Conservation (phyloP, 148 eudicot genomes). For the Gaultheria prostrata region DNA sequence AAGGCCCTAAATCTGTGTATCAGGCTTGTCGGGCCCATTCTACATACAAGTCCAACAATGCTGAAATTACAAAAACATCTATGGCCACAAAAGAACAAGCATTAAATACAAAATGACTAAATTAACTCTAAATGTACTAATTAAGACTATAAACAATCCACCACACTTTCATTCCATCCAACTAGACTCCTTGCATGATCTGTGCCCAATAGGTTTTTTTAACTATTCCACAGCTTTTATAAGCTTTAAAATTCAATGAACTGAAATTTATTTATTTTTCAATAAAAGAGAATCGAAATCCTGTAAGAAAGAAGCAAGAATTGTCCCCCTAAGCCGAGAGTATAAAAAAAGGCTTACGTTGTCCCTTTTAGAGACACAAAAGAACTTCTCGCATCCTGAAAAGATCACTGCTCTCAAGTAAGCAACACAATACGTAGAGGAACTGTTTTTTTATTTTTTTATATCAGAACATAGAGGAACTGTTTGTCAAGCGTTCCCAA, state of each 20-base stretch:
- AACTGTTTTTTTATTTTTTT: background rate
- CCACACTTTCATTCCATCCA: background rate
- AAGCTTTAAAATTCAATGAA: background rate
- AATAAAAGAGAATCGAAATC: background rate
- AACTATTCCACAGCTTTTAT: background rate
- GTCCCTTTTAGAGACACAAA: background rate
- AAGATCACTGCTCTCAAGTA: background rate
- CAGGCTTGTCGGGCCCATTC: too few species aligned
- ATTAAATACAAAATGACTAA: too few species aligned
- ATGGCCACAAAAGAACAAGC: too few species aligned
- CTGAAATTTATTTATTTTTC: background rate
- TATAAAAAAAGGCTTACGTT: background rate
- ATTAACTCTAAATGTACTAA: background rate
- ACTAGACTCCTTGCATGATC: background rate
- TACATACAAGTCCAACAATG: too few species aligned
- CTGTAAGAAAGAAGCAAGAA: background rate
- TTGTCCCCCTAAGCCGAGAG: background rate
- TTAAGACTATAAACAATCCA: background rate
- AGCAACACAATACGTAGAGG: background rate
- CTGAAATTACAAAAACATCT: too few species aligned
- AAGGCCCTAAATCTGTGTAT: too few species aligned
- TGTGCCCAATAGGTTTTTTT: background rate
- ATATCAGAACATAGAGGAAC: background rate
- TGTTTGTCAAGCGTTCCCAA: background rate
- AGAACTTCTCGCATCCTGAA: background rate